A percentile compares a stretch with the other conserved stretches of the same genome.
These are phyloP conservation scores for Chrysochromulina tobinii DNA, from an alignment of 78 protist genomes.

Conservation along the genomic window DNA sequence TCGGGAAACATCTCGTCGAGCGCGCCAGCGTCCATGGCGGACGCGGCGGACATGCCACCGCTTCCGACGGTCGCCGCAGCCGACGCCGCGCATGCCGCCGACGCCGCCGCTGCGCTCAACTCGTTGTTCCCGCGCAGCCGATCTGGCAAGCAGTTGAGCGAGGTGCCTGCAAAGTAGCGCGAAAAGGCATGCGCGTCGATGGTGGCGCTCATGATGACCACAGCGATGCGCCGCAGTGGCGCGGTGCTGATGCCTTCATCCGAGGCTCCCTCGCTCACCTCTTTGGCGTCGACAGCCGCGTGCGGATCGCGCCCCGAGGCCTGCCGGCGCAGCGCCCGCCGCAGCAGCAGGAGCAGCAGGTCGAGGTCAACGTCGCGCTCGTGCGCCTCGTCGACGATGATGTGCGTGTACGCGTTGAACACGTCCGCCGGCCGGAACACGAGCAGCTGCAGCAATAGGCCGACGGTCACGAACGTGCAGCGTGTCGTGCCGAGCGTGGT, in stretches of 20 bases:
- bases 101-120: too few species aligned
- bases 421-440: neutral
- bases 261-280: too few species aligned
- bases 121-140: too few species aligned
- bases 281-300: neutral
- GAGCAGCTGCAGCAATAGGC: constrained; percentile 6
- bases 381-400: constrained; percentile 54
- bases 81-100: too few species aligned
- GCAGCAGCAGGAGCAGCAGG: constrained; percentile 23
- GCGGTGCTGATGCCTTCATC: neutral
- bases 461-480: constrained; percentile 13
- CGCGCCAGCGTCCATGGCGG: too few species aligned
- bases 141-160: too few species aligned
- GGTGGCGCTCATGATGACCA: neutral
- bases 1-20: too few species aligned
- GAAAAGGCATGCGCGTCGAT: neutral
- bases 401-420: neutral
- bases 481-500: neutral
- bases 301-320: neutral
- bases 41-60: too few species aligned
- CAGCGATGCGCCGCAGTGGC: neutral
- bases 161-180: neutral
- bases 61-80: too few species aligned
- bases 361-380: constrained; percentile 41
- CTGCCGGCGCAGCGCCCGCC: neutral